Evolutionary conservation across 495 filamentous ascomycete genomes (phyloP).

Genomic region (Thermothielavioides terrestris): DNA sequence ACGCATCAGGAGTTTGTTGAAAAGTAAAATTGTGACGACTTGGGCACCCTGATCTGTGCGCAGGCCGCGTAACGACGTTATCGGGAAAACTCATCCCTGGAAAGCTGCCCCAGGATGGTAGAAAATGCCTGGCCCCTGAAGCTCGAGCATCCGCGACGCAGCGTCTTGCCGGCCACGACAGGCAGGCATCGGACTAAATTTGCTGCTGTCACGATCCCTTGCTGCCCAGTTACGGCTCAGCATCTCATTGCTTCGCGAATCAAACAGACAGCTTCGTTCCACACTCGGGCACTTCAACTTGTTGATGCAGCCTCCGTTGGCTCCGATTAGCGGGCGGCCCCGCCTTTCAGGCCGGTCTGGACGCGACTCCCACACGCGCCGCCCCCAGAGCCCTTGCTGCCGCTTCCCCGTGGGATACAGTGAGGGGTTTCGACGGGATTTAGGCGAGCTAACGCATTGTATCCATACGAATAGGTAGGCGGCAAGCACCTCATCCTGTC

Average conservation of each 20-base stretch:
- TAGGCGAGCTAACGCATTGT: not conserved
- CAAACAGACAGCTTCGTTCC: too few species aligned
- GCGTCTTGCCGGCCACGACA: too few species aligned
- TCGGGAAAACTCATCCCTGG: not conserved
- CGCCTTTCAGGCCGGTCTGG: slow-evolving; percentile 4
- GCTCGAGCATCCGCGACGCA: not conserved
- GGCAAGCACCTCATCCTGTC: too few species aligned
- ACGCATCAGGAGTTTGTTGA: too few species aligned
- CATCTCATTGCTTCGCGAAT: too few species aligned
- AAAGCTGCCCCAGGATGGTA: not conserved
- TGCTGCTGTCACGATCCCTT: not conserved
- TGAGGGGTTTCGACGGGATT: not conserved
- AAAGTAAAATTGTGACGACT: too few species aligned
- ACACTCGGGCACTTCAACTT: too few species aligned
- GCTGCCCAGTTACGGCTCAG: not conserved
- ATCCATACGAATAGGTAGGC: too few species aligned
- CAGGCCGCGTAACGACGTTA: too few species aligned
- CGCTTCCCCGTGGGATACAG: not conserved
- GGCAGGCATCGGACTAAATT: too few species aligned
- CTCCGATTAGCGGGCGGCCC: not conserved
- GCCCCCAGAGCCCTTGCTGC: not conserved
- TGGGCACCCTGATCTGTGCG: too few species aligned
- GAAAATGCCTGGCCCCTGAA: not conserved
- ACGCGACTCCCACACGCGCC: not conserved
- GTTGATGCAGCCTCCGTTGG: not conserved